Conservation (phyloP, 257 asterid genomes). For the Petrea volubilis region DNA sequence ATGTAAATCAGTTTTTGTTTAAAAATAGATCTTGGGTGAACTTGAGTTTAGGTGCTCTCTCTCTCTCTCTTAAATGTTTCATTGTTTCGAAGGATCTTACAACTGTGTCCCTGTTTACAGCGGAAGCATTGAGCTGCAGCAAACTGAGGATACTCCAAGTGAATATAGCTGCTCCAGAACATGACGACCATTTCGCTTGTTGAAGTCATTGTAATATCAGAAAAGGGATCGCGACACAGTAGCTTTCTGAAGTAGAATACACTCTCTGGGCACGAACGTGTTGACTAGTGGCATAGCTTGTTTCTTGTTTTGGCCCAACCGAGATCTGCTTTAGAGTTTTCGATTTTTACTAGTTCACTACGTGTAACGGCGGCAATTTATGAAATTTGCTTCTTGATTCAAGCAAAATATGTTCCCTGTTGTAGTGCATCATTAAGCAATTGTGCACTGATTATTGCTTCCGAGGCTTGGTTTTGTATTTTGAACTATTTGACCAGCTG, state of each 20-base stretch:
- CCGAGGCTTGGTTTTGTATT: neutral
- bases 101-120: slow-evolving; percentile 8
- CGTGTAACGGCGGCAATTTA: neutral
- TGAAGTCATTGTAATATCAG: neutral
- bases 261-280: neutral
- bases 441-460: neutral
- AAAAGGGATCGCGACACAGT: neutral
- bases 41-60: neutral
- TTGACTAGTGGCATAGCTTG: neutral
- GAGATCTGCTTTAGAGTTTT: neutral
- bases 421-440: neutral
- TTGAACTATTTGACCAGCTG: no score
- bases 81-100: neutral
- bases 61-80: neutral
- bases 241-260: neutral
- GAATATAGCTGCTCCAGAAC: neutral
- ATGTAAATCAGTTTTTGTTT: no score
- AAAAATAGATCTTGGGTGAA: neutral
- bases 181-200: neutral
- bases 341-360: neutral
- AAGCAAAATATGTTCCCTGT: neutral
- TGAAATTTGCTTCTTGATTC: neutral
- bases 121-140: slow-evolving; percentile 29
- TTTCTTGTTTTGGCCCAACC: neutral
- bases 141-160: neutral